Percentiles rank a stretch among this genome's conserved stretches.
These are phyloP conservation scores for Candida xyloterini DNA, from an alignment of 805 yeast genomes.

Conservation along the genomic window DNA sequence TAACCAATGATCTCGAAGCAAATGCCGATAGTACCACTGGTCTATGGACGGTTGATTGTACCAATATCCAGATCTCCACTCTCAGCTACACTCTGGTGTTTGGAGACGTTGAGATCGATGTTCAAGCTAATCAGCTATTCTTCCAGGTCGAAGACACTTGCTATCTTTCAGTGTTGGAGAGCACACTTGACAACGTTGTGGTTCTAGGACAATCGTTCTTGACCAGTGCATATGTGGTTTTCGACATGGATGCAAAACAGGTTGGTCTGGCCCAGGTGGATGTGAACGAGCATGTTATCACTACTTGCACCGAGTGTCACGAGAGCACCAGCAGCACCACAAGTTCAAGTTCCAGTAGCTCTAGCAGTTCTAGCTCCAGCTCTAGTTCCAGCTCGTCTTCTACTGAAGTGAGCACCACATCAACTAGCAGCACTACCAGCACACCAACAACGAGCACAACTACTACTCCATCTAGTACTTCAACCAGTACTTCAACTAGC, in stretches of 20 bases:
- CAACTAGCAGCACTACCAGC: constrained; percentile 5
- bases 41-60: constrained; percentile 24
- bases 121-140: constrained; percentile 21
- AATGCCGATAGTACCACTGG: constrained; percentile 17
- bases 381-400: too few species aligned
- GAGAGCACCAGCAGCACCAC: too few species aligned
- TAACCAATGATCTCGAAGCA: constrained; percentile 18
- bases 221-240: constrained; percentile 61
- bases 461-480: constrained; percentile 1
- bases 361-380: too few species aligned
- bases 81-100: constrained; percentile 15
- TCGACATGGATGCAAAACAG: constrained; percentile 55
- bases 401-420: neutral
- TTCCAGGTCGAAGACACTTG: constrained; percentile 18
- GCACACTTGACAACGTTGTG: constrained; percentile 20
- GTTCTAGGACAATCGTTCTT: constrained; percentile 67
- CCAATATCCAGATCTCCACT: constrained; percentile 13
- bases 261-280: constrained; percentile 55
- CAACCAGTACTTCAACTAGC: constrained; percentile 2
- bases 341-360: too few species aligned
- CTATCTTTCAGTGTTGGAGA: constrained; percentile 19
- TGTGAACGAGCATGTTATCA: constrained; percentile 16
- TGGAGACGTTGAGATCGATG: constrained; percentile 21
- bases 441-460: constrained; percentile 2
- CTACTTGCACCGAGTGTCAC: constrained; percentile 13